A percentile compares a stretch with the other conserved stretches of the same genome.
These are phyloP conservation scores for Priceomyces melissophilus DNA, from an alignment of 805 yeast species.

Conservation along the genomic window DNA sequence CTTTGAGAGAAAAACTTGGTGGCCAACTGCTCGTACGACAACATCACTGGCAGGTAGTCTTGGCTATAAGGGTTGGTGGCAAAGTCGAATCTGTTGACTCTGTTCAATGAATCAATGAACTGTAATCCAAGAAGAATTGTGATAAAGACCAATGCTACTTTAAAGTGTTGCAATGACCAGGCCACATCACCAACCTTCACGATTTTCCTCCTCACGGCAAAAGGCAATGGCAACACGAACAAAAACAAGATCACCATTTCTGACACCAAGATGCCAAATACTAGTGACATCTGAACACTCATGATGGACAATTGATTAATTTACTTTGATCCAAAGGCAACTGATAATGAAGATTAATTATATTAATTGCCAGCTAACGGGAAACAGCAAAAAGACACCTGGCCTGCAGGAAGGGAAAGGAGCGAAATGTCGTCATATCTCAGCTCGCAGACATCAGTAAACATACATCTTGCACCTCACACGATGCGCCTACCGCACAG, in stretches of 20 bases:
- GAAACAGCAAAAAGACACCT: too few species aligned
- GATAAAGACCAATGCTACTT: constrained; percentile 42
- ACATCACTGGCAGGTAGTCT: constrained; percentile 12
- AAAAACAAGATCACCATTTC: constrained; percentile 50
- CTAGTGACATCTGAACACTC: constrained; percentile 45
- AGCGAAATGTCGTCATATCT: too few species aligned
- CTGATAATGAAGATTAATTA: too few species aligned
- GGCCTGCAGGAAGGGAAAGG: too few species aligned
- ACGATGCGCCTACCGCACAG: too few species aligned
- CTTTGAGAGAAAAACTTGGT: constrained; percentile 62
- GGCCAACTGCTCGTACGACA: constrained; percentile 52
- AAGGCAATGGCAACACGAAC: constrained; percentile 56
- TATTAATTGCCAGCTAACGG: too few species aligned
- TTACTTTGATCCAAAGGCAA: not conserved
- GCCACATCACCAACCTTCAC: constrained; percentile 34
- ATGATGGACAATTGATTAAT: constrained; percentile 18
- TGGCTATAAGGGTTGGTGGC: constrained; percentile 18
- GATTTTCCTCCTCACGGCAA: constrained; percentile 41
- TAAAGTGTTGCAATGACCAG: constrained; percentile 37
- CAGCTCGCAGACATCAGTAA: too few species aligned
- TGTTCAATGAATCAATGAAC: constrained; percentile 53
- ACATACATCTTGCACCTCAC: too few species aligned
- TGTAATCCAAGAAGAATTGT: constrained; percentile 43
- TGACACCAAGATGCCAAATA: constrained; percentile 46
- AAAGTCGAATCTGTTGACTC: constrained; percentile 26